Percentiles rank a stretch among this genome's conserved stretches.
Conservation (phyloP, 2,329 filamentous ascomycete genomes). For the Monascus ruber region DNA sequence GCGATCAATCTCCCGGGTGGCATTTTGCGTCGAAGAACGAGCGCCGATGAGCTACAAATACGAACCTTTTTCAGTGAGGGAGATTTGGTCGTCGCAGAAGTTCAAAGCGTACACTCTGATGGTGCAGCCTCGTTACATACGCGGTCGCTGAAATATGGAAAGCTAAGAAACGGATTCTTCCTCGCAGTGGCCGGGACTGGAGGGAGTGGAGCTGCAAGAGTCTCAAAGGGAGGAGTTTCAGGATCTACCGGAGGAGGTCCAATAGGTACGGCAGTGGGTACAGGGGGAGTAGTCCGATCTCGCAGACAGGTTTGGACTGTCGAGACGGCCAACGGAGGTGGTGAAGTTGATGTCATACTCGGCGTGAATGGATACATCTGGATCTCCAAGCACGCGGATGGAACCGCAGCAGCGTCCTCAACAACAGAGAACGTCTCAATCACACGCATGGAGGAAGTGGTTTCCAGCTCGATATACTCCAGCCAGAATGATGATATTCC, state of each 20-base stretch:
- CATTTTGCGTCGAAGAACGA: conserved; percentile 79
- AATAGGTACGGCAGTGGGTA: conserved; percentile 46
- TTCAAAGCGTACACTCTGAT: conserved; percentile 78
- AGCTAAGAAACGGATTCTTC: conserved; percentile 87
- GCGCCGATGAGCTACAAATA: conserved; percentile 94
- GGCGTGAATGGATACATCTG: conserved; percentile 97
- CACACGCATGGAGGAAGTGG: conserved; percentile 77
- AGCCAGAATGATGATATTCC: conserved; percentile 86
- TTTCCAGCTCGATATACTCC: conserved; percentile 78
- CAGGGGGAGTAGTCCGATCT: conserved; percentile 66
- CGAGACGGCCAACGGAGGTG: conserved; percentile 32
- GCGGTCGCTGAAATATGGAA: conserved; percentile 82
- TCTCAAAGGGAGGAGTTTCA: conserved; percentile 19
- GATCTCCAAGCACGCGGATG: conserved; percentile 74
- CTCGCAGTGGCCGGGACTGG: conserved; percentile 70
- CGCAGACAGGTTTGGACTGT: conserved; percentile 83
- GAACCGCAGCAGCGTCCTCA: conserved; percentile 27
- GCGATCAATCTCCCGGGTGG: conserved; percentile 93
- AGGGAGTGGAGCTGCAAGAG: conserved; percentile 45
- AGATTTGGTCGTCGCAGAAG: conserved; percentile 86
- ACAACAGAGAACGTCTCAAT: conserved; percentile 50
- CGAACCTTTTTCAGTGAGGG: conserved; percentile 94
- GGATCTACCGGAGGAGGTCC: conserved; percentile 47
- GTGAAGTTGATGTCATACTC: conserved; percentile 69
- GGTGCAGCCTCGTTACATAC: conserved; percentile 83